Evolutionary conservation across 345 rosid genomes (phyloP), one percentile per base, ranked within the genome.

Genomic region (Microthlaspi erraticum): DNA sequence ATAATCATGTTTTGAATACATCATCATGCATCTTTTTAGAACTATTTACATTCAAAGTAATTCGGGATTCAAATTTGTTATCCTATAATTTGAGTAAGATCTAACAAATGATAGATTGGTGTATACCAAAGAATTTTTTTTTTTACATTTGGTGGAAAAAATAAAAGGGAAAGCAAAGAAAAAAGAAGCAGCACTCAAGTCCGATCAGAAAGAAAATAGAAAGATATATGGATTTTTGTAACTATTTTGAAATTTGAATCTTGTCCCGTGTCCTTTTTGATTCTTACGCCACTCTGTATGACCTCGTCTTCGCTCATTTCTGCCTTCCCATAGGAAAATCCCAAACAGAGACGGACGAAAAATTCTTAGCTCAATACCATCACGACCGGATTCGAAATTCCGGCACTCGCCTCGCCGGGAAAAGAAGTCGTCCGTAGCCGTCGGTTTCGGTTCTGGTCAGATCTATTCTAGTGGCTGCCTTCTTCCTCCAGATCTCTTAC

Each of bases 401-500:
- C 81, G 69, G 69, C 39, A 3, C 18, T 48, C 38, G 1, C 20
- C 52, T 71, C 37, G 29, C 64, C 72, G 68, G 68, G 38, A 10
- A 18, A 64, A 4, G 14, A 18, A 39, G 18, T 57, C 56, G 37
- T 18, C 36, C 17, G 10, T 62, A 19, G 23, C 58, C 9, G 61
- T 29, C 66, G 58, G 11, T 50, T 44, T 39, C 66, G 55, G 17
- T 57, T 57, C 54, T 72, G 55, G 2, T 31, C 80, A 68, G 76
- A 59, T 74, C 72, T 54, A 42, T n/a, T 26, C 73, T 14, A 64
- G 53, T 65, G 54, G 17, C 31, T 72, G 37, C 54, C 60, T 43
- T 41, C 49, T 32, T 45, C 50, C 12, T 56, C 71, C 71, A 72
- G 81, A 78, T 78, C 74, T 72, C 67, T 56, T 63, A 61, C 56